Conservation (phyloP, 352 stramenopile genomes). For the Phytophthora capsici region DNA sequence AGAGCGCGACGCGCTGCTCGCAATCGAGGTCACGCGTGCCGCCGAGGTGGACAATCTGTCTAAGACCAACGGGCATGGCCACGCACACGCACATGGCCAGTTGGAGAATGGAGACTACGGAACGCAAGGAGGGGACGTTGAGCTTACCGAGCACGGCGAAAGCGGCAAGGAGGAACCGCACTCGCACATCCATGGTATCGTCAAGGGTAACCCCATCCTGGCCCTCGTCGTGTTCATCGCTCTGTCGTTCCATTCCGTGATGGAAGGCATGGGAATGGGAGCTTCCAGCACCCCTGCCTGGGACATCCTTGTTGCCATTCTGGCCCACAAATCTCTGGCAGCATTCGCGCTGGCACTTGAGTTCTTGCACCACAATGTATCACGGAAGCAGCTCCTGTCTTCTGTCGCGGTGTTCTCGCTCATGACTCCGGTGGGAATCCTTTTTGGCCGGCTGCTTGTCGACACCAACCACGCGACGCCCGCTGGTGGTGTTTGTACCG, state of each 20-base stretch:
- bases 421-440: constrained; percentile 79
- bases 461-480: constrained; percentile 49
- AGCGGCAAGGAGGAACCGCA: constrained; percentile 39
- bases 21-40: constrained; percentile 21
- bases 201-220: constrained; percentile 65
- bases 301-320: constrained; percentile 80
- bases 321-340: constrained; percentile 86
- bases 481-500: constrained; percentile 68
- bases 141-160: constrained; percentile 3
- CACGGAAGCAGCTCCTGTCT: constrained; percentile 44
- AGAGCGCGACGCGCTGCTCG: constrained; percentile 34
- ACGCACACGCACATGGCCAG: constrained; percentile 14
- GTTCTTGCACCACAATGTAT: constrained; percentile 66
- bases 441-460: constrained; percentile 63
- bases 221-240: constrained; percentile 81
- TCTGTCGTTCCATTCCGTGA: constrained; percentile 86
- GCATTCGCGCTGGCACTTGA: constrained; percentile 79
- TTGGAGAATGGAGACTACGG: constrained; percentile 36
- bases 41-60: constrained; percentile 13
- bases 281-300: constrained; percentile 62
- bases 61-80: constrained; percentile 11
- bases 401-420: constrained; percentile 69
- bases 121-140: constrained; percentile 24
- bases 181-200: constrained; percentile 68
- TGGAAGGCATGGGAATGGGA: constrained; percentile 87